These are phyloP conservation scores for Podospora tetraspora DNA, from an alignment of 495 filamentous ascomycete genomes.

Conservation along the genomic window DNA sequence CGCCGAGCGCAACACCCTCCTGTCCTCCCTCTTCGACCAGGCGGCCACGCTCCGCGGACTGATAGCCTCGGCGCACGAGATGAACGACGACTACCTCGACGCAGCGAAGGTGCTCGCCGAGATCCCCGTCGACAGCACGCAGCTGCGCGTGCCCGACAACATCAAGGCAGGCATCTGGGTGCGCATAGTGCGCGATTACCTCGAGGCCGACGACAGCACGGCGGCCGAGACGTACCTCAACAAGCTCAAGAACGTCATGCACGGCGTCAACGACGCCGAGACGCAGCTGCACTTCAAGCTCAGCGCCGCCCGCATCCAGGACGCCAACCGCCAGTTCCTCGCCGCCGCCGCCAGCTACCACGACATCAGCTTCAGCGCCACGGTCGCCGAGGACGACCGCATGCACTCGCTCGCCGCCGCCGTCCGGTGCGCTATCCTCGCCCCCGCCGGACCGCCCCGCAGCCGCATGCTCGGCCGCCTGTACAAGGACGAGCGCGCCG, in stretches of 20 bases:
- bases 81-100: slow-evolving; percentile 68
- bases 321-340: slow-evolving; percentile 86
- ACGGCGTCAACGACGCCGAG: slow-evolving; percentile 65
- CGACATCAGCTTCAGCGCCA: slow-evolving; percentile 66
- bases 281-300: slow-evolving; percentile 80
- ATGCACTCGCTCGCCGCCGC: slow-evolving; percentile 78
- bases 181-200: slow-evolving; percentile 87
- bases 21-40: slow-evolving; percentile 74
- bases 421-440: slow-evolving; percentile 92
- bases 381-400: slow-evolving; percentile 76
- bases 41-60: slow-evolving; percentile 74
- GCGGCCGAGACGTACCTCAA: slow-evolving; percentile 82
- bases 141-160: slow-evolving; percentile 71
- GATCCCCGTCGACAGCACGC: slow-evolving; percentile 81
- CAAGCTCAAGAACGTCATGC: slow-evolving; percentile 84
- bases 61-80: slow-evolving; percentile 77
- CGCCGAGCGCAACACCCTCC: slow-evolving; percentile 38
- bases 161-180: slow-evolving; percentile 82
- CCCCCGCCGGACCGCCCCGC: slow-evolving; percentile 81
- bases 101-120: slow-evolving; percentile 74
- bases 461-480: slow-evolving; percentile 72
- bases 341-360: slow-evolving; percentile 85
- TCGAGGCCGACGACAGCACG: slow-evolving; percentile 90
- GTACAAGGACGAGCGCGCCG: slow-evolving; percentile 88
- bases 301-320: slow-evolving; percentile 85